Conservation (phyloP, 345 rosid species). For the Salix koriyanagi region DNA sequence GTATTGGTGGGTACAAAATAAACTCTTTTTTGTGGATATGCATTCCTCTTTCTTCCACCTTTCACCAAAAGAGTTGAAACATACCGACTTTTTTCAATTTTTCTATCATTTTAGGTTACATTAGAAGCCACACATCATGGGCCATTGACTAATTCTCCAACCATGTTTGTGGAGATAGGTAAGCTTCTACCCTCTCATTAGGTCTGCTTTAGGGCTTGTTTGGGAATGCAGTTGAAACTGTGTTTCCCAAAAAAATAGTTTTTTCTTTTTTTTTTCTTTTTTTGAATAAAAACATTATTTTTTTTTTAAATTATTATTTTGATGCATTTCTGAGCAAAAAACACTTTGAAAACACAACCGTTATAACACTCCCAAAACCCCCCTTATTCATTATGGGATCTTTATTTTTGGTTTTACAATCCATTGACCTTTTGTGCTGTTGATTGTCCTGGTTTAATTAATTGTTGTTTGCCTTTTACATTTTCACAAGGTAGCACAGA, state of each 20-base stretch:
- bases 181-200: neutral
- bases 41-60: neutral
- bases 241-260: no score
- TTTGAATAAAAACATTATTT: no score
- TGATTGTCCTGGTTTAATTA: neutral
- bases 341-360: no score
- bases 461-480: neutral
- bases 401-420: neutral
- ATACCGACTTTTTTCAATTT: neutral
- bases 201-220: neutral
- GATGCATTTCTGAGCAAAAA: no score
- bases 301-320: no score
- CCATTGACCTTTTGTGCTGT: neutral
- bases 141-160: conserved; percentile 15
- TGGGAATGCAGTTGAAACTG: no score
- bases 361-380: no score
- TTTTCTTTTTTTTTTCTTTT: no score
- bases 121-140: conserved; percentile 24
- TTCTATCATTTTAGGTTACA: conserved; percentile 10
- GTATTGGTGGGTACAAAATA: neutral
- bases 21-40: neutral
- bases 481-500: conserved; percentile 17
- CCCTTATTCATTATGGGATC: neutral
- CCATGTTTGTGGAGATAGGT: conserved; percentile 22
- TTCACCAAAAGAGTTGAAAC: neutral